Conservation (phyloP, 2,329 filamentous ascomycete genomes). For the Fusarium sp. region DNA sequence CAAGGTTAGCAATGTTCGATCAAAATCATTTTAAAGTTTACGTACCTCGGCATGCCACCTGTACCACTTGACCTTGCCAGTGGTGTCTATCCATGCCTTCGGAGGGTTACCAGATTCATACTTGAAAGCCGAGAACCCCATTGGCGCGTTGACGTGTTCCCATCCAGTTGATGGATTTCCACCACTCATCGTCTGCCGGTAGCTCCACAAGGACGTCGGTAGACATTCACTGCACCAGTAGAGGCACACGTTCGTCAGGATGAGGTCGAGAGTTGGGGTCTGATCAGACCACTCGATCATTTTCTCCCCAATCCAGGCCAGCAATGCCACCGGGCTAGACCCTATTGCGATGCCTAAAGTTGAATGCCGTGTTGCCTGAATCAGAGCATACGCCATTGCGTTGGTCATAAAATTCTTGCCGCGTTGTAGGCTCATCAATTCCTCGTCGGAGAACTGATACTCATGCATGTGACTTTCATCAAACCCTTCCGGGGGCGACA, state of each 20-base stretch:
- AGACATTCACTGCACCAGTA: neutral
- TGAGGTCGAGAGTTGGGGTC: neutral
- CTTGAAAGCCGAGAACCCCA: neutral
- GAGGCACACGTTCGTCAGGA: neutral
- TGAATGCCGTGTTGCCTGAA: neutral
- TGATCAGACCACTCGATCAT: neutral
- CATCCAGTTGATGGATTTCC: neutral
- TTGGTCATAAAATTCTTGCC: neutral
- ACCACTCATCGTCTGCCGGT: neutral
- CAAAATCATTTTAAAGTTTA: neutral
- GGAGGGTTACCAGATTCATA: neutral
- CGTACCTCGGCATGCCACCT: neutral
- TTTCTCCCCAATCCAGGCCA: neutral
- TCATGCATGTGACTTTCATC: neutral
- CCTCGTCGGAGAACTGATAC: neutral
- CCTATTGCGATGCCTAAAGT: neutral
- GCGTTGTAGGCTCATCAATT: neutral
- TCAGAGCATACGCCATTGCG: neutral
- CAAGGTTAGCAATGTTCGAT: neutral
- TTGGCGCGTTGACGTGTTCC: neutral
- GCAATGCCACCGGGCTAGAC: neutral
- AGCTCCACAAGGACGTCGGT: neutral
- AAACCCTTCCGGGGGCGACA: neutral
- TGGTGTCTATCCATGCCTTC: neutral
- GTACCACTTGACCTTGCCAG: neutral